Conservation (phyloP, 495 filamentous ascomycete genomes). For the Articulospora tetracladia region DNA sequence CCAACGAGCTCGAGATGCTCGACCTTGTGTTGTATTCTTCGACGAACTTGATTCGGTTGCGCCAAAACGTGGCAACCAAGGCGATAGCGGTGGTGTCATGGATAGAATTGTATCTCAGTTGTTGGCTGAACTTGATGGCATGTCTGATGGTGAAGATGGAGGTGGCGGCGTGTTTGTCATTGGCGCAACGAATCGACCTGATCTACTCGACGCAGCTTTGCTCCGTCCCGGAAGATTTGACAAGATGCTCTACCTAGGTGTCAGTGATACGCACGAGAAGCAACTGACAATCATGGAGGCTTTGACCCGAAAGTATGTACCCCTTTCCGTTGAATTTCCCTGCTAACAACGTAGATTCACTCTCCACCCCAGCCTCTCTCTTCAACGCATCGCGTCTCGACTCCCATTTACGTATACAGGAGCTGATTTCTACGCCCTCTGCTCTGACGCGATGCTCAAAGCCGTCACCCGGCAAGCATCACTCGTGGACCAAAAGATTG, state of each 20-base stretch:
- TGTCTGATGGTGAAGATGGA: slow-evolving; percentile 88
- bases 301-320: slow-evolving; percentile 78
- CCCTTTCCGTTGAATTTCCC: not conserved
- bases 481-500: slow-evolving; percentile 81
- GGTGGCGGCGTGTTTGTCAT: slow-evolving; percentile 94
- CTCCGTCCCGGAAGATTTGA: slow-evolving; percentile 92
- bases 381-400: slow-evolving; percentile 65
- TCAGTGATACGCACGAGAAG: slow-evolving; percentile 95
- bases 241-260: slow-evolving; percentile 97
- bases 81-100: slow-evolving; percentile 98
- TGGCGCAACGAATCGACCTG: slow-evolving; percentile 92
- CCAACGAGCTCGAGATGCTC: slow-evolving; percentile 86
- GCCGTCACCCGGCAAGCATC: slow-evolving; percentile 89
- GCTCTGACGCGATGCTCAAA: slow-evolving; percentile 98
- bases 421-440: slow-evolving; percentile 93
- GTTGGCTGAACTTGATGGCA: slow-evolving; percentile 92
- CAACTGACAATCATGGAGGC: slow-evolving; percentile 93
- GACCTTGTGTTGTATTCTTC: slow-evolving; percentile 98
- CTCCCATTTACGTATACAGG: slow-evolving; percentile 97
- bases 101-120: slow-evolving; percentile 96
- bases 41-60: slow-evolving; percentile 97
- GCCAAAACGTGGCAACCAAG: slow-evolving; percentile 95
- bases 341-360: slow-evolving; percentile 59
- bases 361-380: slow-evolving; percentile 70
- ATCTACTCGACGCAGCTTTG: slow-evolving; percentile 87